These are phyloP conservation scores for Chrysoporthe austroafricana DNA, from an alignment of 2,329 filamentous ascomycete genomes.

Conservation along the genomic window DNA sequence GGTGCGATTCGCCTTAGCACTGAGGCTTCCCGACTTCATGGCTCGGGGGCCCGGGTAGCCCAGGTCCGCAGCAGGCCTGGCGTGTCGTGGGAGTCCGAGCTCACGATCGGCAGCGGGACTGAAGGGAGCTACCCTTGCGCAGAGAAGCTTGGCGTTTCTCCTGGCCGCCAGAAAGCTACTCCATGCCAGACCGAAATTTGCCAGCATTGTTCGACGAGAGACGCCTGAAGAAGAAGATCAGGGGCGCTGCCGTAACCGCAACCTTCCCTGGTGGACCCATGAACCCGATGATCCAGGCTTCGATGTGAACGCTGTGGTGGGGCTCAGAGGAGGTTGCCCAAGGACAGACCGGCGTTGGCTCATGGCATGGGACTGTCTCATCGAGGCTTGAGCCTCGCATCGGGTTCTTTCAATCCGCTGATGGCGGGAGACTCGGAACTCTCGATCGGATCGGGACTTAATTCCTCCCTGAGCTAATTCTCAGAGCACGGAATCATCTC, in stretches of 20 bases:
- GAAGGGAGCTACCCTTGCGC: constrained; percentile 7
- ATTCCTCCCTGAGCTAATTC: neutral
- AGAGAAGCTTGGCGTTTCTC: constrained; percentile 3
- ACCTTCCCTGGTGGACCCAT: neutral
- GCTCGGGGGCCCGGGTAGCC: constrained; percentile 8
- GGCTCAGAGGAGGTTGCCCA: neutral
- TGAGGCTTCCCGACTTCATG: neutral
- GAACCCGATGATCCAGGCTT: neutral
- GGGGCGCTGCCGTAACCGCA: neutral
- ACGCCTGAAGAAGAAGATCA: neutral
- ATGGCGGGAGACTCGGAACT: neutral
- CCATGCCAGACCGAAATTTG: neutral
- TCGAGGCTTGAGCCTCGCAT: neutral
- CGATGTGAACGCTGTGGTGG: neutral
- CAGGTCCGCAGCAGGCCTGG: constrained; percentile 9
- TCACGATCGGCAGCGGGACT: neutral
- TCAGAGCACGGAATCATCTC: neutral
- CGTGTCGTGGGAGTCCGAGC: neutral
- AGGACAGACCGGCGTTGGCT: neutral
- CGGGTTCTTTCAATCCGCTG: neutral
- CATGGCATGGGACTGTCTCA: constrained; percentile 9
- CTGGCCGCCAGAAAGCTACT: neutral
- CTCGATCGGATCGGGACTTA: neutral
- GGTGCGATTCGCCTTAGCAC: neutral
- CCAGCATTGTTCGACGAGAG: neutral